Evolutionary conservation across 345 rosid species (phyloP), one percentile per base, ranked within the genome.

Genomic region (Murraya koenigii): DNA sequence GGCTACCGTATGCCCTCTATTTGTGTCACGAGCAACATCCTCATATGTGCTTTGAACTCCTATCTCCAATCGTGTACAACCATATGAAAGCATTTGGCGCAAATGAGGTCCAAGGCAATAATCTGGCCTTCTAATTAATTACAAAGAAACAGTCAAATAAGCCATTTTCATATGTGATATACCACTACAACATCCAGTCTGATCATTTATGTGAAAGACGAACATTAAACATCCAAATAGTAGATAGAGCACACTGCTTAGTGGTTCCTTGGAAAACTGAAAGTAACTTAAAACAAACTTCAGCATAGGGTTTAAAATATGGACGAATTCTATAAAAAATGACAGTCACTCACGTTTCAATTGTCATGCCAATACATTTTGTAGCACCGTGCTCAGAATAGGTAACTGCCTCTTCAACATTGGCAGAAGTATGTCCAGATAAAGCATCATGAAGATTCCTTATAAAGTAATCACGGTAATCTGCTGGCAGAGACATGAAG

Each of bases 31-130:
- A 54, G 99, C 98, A 79, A 97, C 97, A 90, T 94, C 98, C 84
- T 97, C 99, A 80, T 93, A 97, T 30, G 98, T 97, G 93, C 99
- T 97, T 82, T 97, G 99, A 76, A 97, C 98, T 82, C 98, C 99
- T 61, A 97, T 97, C 90, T 93, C 99, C 82, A 97, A 84, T 74
- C 98, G 86, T 61, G 99, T 97, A 80, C 98, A 97, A 66, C 98
- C 99, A 88, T 94, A 94, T 7, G 88, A 80, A 83, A 97, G 95
- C 98, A 94, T 97, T 84, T 97, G 99, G 74, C 94, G 88, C 87
- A 97, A 83, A 80, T 97, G 99, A 63, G 98, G 99, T 77, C 99
- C 97, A 82, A 95, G 95, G 77, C 97, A 95, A 85, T 93, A 95
- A 83, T 94, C 99, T 20, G 98, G 97, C 85, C 99, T 91, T 93